These are phyloP conservation scores for Leptodontidium sp. DNA, from an alignment of 2,329 filamentous ascomycete species.

Conservation along the genomic window DNA sequence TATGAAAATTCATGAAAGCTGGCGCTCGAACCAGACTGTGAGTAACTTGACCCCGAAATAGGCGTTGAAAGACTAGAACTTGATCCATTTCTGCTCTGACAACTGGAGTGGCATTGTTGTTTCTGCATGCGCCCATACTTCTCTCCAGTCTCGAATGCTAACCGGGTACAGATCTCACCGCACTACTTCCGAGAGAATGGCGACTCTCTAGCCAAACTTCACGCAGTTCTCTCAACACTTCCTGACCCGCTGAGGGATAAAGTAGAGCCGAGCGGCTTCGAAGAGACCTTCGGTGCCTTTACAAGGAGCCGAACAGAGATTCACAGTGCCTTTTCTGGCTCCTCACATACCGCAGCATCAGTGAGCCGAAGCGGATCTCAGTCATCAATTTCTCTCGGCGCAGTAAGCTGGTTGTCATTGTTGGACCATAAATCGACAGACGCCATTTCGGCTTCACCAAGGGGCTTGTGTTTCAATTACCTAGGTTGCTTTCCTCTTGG, in stretches of 20 bases:
- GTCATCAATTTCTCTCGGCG: not conserved
- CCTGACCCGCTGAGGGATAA: constrained; percentile 14
- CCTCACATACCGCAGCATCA: not conserved
- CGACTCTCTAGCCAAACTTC: not conserved
- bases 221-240: constrained; percentile 18
- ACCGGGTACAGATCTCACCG: not conserved
- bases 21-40: constrained; percentile 40
- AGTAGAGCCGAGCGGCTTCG: not conserved
- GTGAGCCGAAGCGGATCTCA: constrained; percentile 9
- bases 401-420: constrained; percentile 33
- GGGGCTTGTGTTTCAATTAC: constrained; percentile 49
- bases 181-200: constrained; percentile 11
- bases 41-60: constrained; percentile 9
- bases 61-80: too few species aligned
- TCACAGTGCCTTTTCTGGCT: not conserved
- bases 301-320: not conserved
- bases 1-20: constrained; percentile 42
- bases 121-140: too few species aligned
- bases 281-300: not conserved
- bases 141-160: not conserved
- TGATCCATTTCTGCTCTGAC: too few species aligned
- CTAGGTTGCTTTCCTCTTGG: constrained; percentile 58
- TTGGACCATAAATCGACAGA: constrained; percentile 23
- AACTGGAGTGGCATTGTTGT: too few species aligned
- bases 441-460: constrained; percentile 44